phyloP scores from a whole-genome alignment of 768 basidiomycete genomes.

The Tricholoma sp. region DNA sequence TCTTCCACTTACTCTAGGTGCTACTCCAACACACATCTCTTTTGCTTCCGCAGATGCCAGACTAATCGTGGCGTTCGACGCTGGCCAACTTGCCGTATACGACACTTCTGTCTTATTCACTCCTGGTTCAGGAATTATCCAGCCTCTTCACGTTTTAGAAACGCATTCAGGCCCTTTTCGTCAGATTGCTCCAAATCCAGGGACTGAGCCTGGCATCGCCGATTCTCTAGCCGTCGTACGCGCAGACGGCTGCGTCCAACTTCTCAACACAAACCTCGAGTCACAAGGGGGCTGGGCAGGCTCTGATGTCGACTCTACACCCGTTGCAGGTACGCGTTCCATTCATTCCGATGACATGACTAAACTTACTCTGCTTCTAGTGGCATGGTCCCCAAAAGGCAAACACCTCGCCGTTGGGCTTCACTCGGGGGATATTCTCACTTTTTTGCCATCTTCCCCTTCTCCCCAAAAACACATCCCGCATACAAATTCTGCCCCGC shows the following conservation, averaged over 20 bases:
- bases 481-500: conserved; percentile 41
- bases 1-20: conserved; percentile 32
- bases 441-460: conserved; percentile 56
- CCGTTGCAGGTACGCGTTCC: conserved; percentile 50
- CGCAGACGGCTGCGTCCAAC: conserved; percentile 44
- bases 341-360: background rate
- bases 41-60: conserved; percentile 50
- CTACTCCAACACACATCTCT: conserved; percentile 46
- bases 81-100: conserved; percentile 58
- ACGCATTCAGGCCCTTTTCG: conserved; percentile 39
- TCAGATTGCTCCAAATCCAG: conserved; percentile 64
- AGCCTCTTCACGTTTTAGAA: conserved; percentile 47
- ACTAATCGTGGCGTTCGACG: conserved; percentile 52
- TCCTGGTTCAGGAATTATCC: conserved; percentile 32
- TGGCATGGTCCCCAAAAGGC: conserved; percentile 83
- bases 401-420: conserved; percentile 79
- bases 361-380: conserved; percentile 29
- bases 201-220: conserved; percentile 41
- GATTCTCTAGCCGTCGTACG: conserved; percentile 57
- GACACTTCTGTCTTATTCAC: conserved; percentile 51
- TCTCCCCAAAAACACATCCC: conserved; percentile 59
- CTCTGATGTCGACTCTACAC: conserved; percentile 41
- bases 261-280: conserved; percentile 55
- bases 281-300: conserved; percentile 52
- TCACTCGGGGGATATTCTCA: conserved; percentile 63